phyloP scores from a whole-genome alignment of 2,329 filamentous ascomycete genomes.

The Fusarium chlamydosporum region DNA sequence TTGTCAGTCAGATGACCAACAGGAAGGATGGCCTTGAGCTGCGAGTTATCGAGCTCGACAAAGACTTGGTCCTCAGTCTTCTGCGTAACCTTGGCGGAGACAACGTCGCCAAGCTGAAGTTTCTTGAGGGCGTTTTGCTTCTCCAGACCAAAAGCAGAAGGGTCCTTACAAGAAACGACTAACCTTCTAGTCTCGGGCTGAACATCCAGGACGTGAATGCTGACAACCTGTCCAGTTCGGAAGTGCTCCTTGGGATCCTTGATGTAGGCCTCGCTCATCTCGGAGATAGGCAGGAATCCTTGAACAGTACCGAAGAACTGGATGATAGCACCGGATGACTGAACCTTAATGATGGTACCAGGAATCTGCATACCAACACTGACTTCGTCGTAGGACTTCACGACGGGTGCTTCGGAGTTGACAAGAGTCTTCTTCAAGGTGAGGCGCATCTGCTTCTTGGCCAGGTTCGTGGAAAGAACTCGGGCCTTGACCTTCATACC shows the following conservation, averaged over 20 bases:
- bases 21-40: constrained; percentile 82
- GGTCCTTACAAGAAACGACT: constrained; percentile 93
- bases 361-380: constrained; percentile 81
- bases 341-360: constrained; percentile 88
- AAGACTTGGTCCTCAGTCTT: constrained; percentile 83
- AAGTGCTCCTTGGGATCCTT: constrained; percentile 92
- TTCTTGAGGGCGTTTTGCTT: constrained; percentile 83
- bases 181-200: constrained; percentile 79
- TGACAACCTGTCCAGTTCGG: constrained; percentile 89
- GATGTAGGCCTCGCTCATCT: constrained; percentile 99
- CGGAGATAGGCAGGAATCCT: constrained; percentile 90
- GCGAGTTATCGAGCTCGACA: constrained; percentile 80
- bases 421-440: constrained; percentile 96
- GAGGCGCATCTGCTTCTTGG: constrained; percentile 83
- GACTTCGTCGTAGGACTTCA: constrained; percentile 83
- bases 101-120: constrained; percentile 79
- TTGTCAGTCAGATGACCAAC: constrained; percentile 88
- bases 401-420: constrained; percentile 86
- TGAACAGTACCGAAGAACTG: constrained; percentile 90
- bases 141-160: constrained; percentile 79
- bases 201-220: constrained; percentile 86
- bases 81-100: constrained; percentile 84
- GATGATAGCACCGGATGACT: constrained; percentile 84
- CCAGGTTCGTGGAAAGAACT: constrained; percentile 83
- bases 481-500: constrained; percentile 87